Evolutionary conservation across 2,329 filamentous ascomycete genomes (phyloP).

Genomic region (Paracoccidioides lutzii): DNA sequence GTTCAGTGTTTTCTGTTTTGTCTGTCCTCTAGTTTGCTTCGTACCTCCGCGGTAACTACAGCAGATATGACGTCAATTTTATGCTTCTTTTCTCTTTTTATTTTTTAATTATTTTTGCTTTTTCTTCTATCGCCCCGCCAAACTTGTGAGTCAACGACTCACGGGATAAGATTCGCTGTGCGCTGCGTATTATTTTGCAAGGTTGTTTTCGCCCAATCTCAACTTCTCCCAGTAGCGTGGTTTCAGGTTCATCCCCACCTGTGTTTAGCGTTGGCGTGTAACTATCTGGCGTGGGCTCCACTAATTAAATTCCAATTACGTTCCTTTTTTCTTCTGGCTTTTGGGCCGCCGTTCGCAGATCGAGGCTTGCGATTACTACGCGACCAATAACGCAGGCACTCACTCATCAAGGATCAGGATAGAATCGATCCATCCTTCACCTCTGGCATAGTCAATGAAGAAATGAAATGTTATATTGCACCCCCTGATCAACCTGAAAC

Average conservation of each 20-base stretch:
- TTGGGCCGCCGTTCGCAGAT: background rate
- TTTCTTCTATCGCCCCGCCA: background rate
- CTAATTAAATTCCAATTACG: background rate
- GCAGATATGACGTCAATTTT: too few species aligned
- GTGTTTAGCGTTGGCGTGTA: background rate
- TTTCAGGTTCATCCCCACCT: constrained; percentile 1
- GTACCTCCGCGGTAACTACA: too few species aligned
- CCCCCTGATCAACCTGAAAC: background rate
- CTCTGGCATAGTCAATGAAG: background rate
- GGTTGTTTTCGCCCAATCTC: background rate
- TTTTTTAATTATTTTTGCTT: background rate
- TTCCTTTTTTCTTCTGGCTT: background rate
- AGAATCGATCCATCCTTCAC: background rate
- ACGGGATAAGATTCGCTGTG: background rate
- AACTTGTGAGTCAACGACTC: too few species aligned
- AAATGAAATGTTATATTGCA: too few species aligned
- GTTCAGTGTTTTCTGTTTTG: background rate
- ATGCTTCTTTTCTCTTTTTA: background rate
- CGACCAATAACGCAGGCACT: background rate
- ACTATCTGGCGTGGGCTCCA: background rate
- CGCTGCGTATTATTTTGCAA: background rate
- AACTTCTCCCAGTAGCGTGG: constrained; percentile 1
- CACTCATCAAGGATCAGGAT: too few species aligned
- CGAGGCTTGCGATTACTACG: background rate
- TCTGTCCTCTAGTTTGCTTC: too few species aligned